A percentile compares a stretch with the other conserved stretches of the same genome.
phyloP scores from a whole-genome alignment of 2,329 filamentous ascomycete genomes.

The Volutella citrinella region DNA sequence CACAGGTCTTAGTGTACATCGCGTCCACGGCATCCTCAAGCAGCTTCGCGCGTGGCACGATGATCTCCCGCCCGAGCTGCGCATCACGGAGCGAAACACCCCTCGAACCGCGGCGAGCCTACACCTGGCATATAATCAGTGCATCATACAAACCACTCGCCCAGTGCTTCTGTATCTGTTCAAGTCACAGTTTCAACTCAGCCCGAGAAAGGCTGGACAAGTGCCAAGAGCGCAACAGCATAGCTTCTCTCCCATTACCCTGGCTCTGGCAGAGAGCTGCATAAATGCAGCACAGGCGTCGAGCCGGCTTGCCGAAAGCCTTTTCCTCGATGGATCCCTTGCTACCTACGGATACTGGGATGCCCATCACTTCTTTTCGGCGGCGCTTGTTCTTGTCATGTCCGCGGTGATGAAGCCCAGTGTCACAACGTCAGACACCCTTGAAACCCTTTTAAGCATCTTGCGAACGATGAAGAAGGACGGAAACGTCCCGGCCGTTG shows the following conservation, averaged over 20 bases:
- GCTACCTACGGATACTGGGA: constrained; percentile 33
- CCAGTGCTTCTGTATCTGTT: constrained; percentile 30
- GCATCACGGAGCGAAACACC: constrained; percentile 23
- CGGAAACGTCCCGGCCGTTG: constrained; percentile 27
- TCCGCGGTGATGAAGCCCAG: constrained; percentile 30
- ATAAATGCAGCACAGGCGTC: constrained; percentile 29
- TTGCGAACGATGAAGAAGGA: constrained; percentile 27
- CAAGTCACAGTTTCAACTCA: constrained; percentile 26
- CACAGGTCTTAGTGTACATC: constrained; percentile 25
- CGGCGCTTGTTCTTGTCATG: constrained; percentile 28
- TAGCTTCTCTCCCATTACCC: constrained; percentile 28
- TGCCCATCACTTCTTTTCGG: constrained; percentile 31
- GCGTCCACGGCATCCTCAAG: constrained; percentile 26
- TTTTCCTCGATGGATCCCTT: constrained; percentile 19
- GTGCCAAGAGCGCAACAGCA: constrained; percentile 8
- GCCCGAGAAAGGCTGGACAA: constrained; percentile 7
- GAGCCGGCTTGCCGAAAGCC: constrained; percentile 21
- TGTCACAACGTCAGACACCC: constrained; percentile 22
- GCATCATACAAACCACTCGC: constrained; percentile 32
- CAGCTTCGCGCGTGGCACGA: constrained; percentile 28
- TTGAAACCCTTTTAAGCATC: constrained; percentile 27
- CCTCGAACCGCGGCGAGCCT: constrained; percentile 24
- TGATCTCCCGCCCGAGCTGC: constrained; percentile 19
- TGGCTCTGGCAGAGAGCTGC: constrained; percentile 30
- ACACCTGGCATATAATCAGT: constrained; percentile 32